Evolutionary conservation across 1,139 yeast species (phyloP).

Genomic region (Meyerozyma smithsonii): DNA sequence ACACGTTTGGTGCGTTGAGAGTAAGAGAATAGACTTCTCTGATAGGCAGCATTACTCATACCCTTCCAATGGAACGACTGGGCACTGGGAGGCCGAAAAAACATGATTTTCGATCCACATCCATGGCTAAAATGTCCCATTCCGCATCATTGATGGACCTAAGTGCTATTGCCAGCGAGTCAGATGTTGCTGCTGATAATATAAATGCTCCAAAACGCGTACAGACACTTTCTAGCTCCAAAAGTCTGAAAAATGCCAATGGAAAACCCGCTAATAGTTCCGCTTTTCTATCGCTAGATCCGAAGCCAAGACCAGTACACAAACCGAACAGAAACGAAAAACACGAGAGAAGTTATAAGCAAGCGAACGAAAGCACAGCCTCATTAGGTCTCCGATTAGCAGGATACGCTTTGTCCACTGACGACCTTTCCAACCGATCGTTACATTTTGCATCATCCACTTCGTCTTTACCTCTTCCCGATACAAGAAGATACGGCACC

Average conservation of each 20-base stretch:
- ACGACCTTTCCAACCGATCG: slow-evolving; percentile 6
- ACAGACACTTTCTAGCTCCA: neutral
- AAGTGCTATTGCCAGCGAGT: slow-evolving; percentile 5
- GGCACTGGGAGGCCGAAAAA: neutral
- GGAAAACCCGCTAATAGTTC: neutral
- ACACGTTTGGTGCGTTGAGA: neutral
- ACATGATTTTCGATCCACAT: neutral
- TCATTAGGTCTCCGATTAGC: slow-evolving; percentile 20
- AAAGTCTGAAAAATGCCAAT: neutral
- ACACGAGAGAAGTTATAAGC: neutral
- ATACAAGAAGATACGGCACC: slow-evolving; percentile 6
- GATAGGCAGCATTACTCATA: neutral
- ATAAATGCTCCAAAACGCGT: neutral
- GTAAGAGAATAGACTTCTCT: neutral
- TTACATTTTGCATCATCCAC: slow-evolving; percentile 4
- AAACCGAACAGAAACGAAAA: neutral
- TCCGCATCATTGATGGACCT: slow-evolving; percentile 1
- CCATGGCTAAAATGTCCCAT: slow-evolving; percentile 1
- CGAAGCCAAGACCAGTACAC: slow-evolving; percentile 15
- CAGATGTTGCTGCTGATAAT: neutral
- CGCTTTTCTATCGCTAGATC: slow-evolving; percentile 28
- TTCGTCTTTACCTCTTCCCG: slow-evolving; percentile 5
- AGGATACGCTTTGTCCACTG: slow-evolving; percentile 21
- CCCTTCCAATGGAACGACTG: neutral
- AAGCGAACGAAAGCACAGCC: slow-evolving; percentile 10